phyloP scores from a whole-genome alignment of 768 basidiomycete species.

The Leccinum uliginosum region DNA sequence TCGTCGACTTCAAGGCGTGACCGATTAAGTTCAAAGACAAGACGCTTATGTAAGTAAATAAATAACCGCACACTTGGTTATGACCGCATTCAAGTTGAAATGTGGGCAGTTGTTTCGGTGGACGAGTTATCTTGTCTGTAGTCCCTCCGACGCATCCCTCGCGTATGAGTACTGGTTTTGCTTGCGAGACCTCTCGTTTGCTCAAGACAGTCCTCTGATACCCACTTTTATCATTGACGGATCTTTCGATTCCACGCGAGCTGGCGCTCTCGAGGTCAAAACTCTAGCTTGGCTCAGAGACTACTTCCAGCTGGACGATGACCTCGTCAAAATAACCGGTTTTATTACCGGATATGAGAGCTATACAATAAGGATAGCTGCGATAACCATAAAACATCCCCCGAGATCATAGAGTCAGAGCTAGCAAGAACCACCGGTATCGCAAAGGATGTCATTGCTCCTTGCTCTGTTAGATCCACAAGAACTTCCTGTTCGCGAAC shows the following conservation, averaged over 20 bases:
- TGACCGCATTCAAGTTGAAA: constrained; percentile 57
- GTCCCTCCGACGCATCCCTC: constrained; percentile 13
- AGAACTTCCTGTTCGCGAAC: constrained; percentile 1
- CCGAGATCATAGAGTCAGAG: background rate
- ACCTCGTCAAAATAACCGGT: constrained; percentile 45
- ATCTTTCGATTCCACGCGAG: constrained; percentile 40
- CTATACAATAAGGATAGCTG: background rate
- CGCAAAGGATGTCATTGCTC: background rate
- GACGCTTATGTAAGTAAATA: constrained; percentile 1
- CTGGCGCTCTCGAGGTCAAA: constrained; percentile 47
- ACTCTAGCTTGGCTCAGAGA: constrained; percentile 72
- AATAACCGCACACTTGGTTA: no score
- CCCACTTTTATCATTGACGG: constrained; percentile 67
- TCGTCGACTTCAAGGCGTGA: no score
- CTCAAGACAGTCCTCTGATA: constrained; percentile 62
- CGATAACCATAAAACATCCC: constrained; percentile 6
- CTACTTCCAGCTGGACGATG: constrained; percentile 86
- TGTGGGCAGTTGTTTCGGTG: constrained; percentile 89
- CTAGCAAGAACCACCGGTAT: background rate
- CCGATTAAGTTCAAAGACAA: no score
- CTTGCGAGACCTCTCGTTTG: constrained; percentile 77
- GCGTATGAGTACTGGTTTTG: constrained; percentile 76
- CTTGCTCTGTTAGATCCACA: constrained; percentile 2
- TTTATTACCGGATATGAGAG: constrained; percentile 8
- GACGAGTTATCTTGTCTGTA: constrained; percentile 39